phyloP scores from a whole-genome alignment of 2,329 filamentous ascomycete genomes.

The Alternaria burnsii region DNA sequence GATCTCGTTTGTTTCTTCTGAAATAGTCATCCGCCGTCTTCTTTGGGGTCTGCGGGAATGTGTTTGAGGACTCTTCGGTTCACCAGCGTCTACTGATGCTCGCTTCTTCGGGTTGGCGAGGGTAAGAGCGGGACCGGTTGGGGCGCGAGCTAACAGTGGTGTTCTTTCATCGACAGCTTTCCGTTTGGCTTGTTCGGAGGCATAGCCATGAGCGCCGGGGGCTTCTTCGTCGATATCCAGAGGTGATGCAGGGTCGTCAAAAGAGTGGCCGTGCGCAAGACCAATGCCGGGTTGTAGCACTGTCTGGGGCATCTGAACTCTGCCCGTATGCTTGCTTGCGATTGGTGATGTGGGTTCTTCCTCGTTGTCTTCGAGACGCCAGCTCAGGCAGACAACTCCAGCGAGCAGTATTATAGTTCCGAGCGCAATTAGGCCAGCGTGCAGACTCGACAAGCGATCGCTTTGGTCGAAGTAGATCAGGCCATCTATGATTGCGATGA shows the following conservation, averaged over 20 bases:
- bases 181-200: constrained; percentile 38
- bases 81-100: constrained; percentile 27
- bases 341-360: constrained; percentile 61
- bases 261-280: constrained; percentile 74
- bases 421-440: constrained; percentile 82
- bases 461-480: constrained; percentile 96
- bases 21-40: constrained; percentile 58
- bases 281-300: constrained; percentile 83
- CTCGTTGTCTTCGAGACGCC: constrained; percentile 84
- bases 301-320: constrained; percentile 62
- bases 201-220: constrained; percentile 40
- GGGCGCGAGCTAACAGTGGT: constrained; percentile 45
- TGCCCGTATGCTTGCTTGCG: constrained; percentile 44
- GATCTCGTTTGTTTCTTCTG: constrained; percentile 78
- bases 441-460: constrained; percentile 76
- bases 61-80: constrained; percentile 30
- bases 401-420: constrained; percentile 86
- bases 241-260: constrained; percentile 56
- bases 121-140: constrained; percentile 44
- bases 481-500: constrained; percentile 95
- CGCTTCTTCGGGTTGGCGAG: constrained; percentile 36
- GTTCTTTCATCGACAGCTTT: constrained; percentile 45
- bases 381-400: constrained; percentile 90
- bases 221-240: constrained; percentile 40
- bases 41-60: constrained; percentile 34